phyloP scores from a whole-genome alignment of 495 filamentous ascomycete genomes.

The Penicillium cosmopolitanum region DNA sequence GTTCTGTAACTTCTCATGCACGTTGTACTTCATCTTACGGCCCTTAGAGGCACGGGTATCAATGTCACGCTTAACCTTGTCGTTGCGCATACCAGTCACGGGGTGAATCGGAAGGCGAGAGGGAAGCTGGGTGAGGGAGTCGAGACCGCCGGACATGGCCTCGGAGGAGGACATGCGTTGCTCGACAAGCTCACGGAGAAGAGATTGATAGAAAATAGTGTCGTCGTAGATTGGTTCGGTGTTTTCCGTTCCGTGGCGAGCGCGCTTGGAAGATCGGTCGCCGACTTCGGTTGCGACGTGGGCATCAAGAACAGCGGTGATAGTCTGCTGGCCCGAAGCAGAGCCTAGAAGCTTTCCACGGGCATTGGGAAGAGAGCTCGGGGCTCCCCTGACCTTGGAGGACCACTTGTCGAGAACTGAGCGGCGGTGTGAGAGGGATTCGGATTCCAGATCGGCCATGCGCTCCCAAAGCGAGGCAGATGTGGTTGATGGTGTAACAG shows the following conservation, averaged over 20 bases:
- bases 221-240: slow-evolving; percentile 77
- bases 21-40: slow-evolving; percentile 86
- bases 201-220: slow-evolving; percentile 86
- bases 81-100: slow-evolving; percentile 71
- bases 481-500: slow-evolving; percentile 52
- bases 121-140: slow-evolving; percentile 42
- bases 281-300: slow-evolving; percentile 69
- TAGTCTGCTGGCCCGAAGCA: slow-evolving; percentile 53
- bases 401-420: slow-evolving; percentile 53
- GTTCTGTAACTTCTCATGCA: slow-evolving; percentile 96
- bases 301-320: slow-evolving; percentile 73
- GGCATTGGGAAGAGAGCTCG: slow-evolving; percentile 38
- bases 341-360: slow-evolving; percentile 51
- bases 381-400: slow-evolving; percentile 53
- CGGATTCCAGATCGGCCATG: slow-evolving; percentile 68
- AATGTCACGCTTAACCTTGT: slow-evolving; percentile 78
- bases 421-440: slow-evolving; percentile 46
- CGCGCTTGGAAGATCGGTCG: slow-evolving; percentile 66
- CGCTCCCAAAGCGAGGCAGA: slow-evolving; percentile 68
- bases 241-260: slow-evolving; percentile 23
- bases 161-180: slow-evolving; percentile 65
- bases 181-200: slow-evolving; percentile 90
- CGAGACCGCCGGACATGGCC: slow-evolving; percentile 48
- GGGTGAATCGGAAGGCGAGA: slow-evolving; percentile 43
- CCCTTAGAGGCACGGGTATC: slow-evolving; percentile 97